Evolutionary conservation across 768 basidiomycete genomes (phyloP).

Genomic region (Psilocybe azurescens): DNA sequence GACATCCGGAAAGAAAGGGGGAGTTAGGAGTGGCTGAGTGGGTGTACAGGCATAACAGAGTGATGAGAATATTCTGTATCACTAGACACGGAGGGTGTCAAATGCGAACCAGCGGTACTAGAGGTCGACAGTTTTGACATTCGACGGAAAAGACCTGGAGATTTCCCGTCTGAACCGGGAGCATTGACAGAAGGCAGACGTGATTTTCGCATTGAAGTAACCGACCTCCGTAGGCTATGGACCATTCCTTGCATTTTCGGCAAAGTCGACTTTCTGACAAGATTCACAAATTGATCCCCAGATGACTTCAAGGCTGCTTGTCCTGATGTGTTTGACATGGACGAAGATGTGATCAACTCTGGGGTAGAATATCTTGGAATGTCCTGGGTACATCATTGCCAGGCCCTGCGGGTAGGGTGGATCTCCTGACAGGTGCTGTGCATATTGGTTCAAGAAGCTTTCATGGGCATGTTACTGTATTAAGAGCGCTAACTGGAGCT

Average conservation of each 20-base stretch:
- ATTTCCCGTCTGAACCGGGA: neutral
- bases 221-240: slow-evolving; percentile 36
- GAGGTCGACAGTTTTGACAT: neutral
- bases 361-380: slow-evolving; percentile 22
- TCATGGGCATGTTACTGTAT: neutral
- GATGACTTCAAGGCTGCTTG: neutral
- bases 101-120: neutral
- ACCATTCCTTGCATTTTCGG: slow-evolving; percentile 47
- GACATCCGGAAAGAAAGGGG: neutral
- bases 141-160: neutral
- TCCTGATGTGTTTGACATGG: slow-evolving; percentile 25
- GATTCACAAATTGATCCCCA: slow-evolving; percentile 25
- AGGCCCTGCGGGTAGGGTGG: slow-evolving; percentile 1
- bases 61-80: neutral
- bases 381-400: slow-evolving; percentile 4
- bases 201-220: slow-evolving; percentile 38
- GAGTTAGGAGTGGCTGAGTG: neutral
- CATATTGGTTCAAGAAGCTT: neutral
- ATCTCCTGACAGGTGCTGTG: slow-evolving; percentile 8
- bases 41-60: neutral
- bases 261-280: slow-evolving; percentile 37
- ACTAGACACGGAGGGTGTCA: neutral
- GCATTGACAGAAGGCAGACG: neutral
- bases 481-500: neutral
- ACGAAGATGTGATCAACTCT: slow-evolving; percentile 52